A percentile compares a stretch with the other conserved stretches of the same genome.
Evolutionary conservation across 306 rosid genomes (phyloP).

Genomic region (Rubus idaeus): DNA sequence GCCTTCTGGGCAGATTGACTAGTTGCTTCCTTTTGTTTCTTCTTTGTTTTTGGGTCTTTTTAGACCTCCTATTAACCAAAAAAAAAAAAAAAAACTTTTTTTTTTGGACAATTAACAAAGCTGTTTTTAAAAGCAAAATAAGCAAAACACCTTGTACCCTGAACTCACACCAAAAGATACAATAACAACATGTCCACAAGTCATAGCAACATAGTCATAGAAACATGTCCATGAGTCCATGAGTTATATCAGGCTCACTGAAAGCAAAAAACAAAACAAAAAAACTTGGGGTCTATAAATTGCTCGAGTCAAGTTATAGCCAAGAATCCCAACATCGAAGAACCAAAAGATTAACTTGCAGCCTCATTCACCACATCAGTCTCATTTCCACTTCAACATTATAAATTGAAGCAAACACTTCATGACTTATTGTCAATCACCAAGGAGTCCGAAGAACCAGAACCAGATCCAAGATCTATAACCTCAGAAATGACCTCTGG

Average conservation of each 20-base stretch:
- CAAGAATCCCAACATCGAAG: background rate
- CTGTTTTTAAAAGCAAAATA: background rate
- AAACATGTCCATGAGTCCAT: background rate
- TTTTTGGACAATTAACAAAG: too few relatives aligned
- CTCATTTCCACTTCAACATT: background rate
- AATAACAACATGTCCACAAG: background rate
- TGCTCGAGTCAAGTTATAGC: background rate
- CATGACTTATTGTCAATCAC: background rate
- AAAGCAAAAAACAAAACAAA: background rate
- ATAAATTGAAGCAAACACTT: background rate
- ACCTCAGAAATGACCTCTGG: constrained; percentile 31
- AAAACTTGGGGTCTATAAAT: background rate
- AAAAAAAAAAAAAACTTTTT: too few relatives aligned
- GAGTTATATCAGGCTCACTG: background rate
- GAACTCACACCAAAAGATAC: too few relatives aligned
- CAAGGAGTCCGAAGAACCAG: background rate
- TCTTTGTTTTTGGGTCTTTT: too few relatives aligned
- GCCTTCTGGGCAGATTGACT: too few relatives aligned
- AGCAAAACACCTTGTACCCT: background rate
- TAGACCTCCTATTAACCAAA: too few relatives aligned
- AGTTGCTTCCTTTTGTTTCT: too few relatives aligned
- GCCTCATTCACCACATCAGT: background rate
- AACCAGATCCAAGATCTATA: background rate
- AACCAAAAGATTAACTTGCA: background rate
- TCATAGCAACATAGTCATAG: background rate